Percentiles rank a stretch among this genome's conserved stretches.
phyloP scores from a whole-genome alignment of 139 green algal genomes.

The Chlorella vulgaris region DNA sequence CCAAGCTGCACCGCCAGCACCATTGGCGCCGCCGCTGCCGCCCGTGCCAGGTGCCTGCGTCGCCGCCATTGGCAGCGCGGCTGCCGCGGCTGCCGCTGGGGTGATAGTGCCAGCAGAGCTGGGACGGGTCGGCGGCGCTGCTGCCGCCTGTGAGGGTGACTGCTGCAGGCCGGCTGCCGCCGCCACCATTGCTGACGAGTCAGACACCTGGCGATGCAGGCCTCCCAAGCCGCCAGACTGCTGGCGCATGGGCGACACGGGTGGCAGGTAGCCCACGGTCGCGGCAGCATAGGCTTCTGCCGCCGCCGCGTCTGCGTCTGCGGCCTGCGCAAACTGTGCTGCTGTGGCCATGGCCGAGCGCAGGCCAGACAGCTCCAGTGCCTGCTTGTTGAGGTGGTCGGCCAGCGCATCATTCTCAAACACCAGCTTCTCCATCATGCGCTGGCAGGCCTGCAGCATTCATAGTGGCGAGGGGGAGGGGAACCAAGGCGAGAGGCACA shows the following conservation, averaged over 20 bases:
- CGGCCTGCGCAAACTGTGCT: conserved; percentile 10
- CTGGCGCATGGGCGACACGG: conserved; percentile 3
- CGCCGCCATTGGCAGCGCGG: background rate
- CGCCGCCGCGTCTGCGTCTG: background rate
- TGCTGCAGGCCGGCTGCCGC: background rate
- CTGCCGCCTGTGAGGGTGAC: background rate
- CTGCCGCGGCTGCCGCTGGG: background rate
- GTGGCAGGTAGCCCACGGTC: background rate
- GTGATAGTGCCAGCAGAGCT: background rate
- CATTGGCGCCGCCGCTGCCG: background rate
- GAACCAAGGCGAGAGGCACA: too few species aligned
- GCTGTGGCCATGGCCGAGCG: background rate
- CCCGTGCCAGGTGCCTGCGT: background rate
- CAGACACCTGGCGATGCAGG: background rate
- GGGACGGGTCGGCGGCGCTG: background rate
- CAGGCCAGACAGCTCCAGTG: conserved; percentile 6
- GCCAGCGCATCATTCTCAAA: conserved; percentile 38
- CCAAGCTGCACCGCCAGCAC: background rate
- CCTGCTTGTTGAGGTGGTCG: conserved; percentile 42
- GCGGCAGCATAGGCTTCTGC: background rate
- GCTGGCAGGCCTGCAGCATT: conserved; percentile 8
- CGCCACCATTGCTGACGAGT: background rate
- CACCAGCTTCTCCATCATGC: conserved; percentile 43
- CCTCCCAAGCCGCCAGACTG: background rate
- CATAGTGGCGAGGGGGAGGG: background rate